These are phyloP conservation scores for Cynanchum wilfordii DNA, from an alignment of 257 asterid genomes.

Conservation along the genomic window DNA sequence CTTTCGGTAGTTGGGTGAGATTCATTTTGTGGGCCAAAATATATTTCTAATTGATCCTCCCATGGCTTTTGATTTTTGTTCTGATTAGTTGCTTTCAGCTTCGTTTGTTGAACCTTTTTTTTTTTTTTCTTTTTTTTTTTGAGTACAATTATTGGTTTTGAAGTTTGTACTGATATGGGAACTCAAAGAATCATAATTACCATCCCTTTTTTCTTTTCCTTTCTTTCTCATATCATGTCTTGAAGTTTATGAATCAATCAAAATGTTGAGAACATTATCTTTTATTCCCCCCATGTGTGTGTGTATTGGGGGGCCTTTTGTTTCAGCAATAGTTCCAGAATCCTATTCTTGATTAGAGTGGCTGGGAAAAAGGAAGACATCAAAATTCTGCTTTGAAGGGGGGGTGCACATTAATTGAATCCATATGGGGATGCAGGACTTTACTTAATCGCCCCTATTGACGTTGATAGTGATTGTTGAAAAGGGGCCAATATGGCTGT, in stretches of 20 bases:
- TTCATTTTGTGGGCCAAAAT: conserved; percentile 4
- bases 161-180: conserved; percentile 4
- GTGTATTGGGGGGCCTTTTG: too few relatives aligned
- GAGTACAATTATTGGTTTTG: conserved; percentile 1
- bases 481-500: not conserved
- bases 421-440: conserved; percentile 15
- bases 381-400: not conserved
- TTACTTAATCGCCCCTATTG: not conserved
- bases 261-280: not conserved
- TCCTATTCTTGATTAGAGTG: not conserved
- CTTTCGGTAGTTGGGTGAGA: conserved; percentile 6
- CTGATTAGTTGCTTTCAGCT: conserved; percentile 2
- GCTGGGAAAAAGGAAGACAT: not conserved
- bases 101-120: not conserved
- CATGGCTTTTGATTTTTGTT: conserved; percentile 1
- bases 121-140: too few relatives aligned
- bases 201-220: not conserved
- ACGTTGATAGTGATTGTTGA: conserved; percentile 8
- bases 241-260: not conserved
- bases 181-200: not conserved
- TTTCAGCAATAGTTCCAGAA: not conserved
- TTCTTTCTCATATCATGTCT: not conserved
- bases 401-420: conserved; percentile 3
- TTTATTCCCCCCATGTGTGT: too few relatives aligned
- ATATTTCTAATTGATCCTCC: not conserved